Percentiles rank a stretch among this genome's conserved stretches.
These are phyloP conservation scores for Oemleria cerasiformis DNA, from an alignment of 306 rosid species.

Conservation along the genomic window DNA sequence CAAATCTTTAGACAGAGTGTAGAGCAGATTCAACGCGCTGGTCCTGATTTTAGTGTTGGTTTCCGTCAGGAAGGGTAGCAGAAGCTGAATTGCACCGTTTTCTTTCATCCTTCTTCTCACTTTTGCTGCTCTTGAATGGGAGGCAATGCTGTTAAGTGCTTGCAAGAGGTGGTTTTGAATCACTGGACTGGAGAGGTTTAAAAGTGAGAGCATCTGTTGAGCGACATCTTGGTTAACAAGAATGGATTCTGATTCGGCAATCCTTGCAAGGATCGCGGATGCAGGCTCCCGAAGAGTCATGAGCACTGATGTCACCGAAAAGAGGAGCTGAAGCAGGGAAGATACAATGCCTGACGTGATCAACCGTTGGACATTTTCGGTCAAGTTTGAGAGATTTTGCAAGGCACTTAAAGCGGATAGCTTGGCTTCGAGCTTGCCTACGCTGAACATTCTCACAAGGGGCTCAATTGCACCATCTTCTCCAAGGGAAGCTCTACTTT, in stretches of 20 bases:
- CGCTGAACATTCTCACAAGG: conserved; percentile 59
- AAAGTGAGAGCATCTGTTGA: conserved; percentile 84
- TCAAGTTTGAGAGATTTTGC: conserved; percentile 61
- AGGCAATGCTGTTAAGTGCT: conserved; percentile 75
- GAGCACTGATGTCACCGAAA: conserved; percentile 89
- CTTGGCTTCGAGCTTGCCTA: conserved; percentile 89
- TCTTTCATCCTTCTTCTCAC: conserved; percentile 70
- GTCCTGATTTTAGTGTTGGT: conserved; percentile 44
- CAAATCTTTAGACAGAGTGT: conserved; percentile 66
- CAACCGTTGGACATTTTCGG: conserved; percentile 61
- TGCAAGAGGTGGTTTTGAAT: conserved; percentile 70
- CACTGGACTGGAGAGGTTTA: conserved; percentile 75
- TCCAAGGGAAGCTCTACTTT: conserved; percentile 68
- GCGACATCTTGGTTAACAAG: conserved; percentile 59
- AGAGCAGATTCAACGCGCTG: conserved; percentile 51
- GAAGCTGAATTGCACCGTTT: conserved; percentile 74
- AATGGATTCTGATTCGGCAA: conserved; percentile 67
- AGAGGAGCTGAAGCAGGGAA: conserved; percentile 77
- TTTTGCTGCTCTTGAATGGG: conserved; percentile 58
- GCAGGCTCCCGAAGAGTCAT: conserved; percentile 92
- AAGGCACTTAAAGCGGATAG: conserved; percentile 77
- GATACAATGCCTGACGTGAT: conserved; percentile 59
- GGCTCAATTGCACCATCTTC: conserved; percentile 78
- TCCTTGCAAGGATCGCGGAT: conserved; percentile 79
- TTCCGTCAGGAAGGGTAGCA: conserved; percentile 69